Evolutionary conservation across 768 basidiomycete species (phyloP).

Genomic region (Hericium erinaceus): DNA sequence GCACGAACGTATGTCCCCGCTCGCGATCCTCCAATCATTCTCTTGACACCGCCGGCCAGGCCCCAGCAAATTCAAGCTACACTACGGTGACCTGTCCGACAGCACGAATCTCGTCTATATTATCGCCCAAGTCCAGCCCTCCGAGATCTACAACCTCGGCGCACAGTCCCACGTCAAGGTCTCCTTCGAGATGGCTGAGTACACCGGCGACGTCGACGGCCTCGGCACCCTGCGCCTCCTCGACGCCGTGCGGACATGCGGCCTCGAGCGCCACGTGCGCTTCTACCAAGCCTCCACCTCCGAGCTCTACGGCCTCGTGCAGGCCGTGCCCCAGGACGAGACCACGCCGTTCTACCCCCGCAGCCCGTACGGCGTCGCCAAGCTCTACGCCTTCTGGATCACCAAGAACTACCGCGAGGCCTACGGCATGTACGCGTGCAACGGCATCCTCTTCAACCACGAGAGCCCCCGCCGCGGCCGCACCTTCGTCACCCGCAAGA

Average conservation of each 20-base stretch:
- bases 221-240: slow-evolving; percentile 92
- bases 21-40: background rate
- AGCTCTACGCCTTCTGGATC: slow-evolving; percentile 89
- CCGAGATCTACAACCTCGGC: slow-evolving; percentile 96
- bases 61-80: slow-evolving; percentile 71
- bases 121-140: slow-evolving; percentile 88
- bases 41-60: slow-evolving; percentile 27
- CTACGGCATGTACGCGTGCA: slow-evolving; percentile 94
- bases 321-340: slow-evolving; percentile 92
- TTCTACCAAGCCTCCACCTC: slow-evolving; percentile 99
- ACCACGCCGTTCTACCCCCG: slow-evolving; percentile 98
- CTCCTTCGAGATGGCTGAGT: slow-evolving; percentile 99
- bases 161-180: slow-evolving; percentile 99
- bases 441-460: slow-evolving; percentile 97
- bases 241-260: slow-evolving; percentile 93
- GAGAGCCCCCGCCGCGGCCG: slow-evolving; percentile 91
- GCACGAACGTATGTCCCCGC: slow-evolving; percentile 64
- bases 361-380: slow-evolving; percentile 92
- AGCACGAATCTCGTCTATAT: slow-evolving; percentile 96
- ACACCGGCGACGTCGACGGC: slow-evolving; percentile 95
- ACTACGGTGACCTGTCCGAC: slow-evolving; percentile 91
- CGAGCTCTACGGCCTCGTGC: slow-evolving; percentile 94
- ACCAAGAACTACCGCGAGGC: slow-evolving; percentile 90
- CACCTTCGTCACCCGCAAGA: slow-evolving; percentile 96
- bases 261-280: slow-evolving; percentile 83